These are phyloP conservation scores for Fusarium camptoceras DNA, from an alignment of 2,329 filamentous ascomycete genomes.

Conservation along the genomic window DNA sequence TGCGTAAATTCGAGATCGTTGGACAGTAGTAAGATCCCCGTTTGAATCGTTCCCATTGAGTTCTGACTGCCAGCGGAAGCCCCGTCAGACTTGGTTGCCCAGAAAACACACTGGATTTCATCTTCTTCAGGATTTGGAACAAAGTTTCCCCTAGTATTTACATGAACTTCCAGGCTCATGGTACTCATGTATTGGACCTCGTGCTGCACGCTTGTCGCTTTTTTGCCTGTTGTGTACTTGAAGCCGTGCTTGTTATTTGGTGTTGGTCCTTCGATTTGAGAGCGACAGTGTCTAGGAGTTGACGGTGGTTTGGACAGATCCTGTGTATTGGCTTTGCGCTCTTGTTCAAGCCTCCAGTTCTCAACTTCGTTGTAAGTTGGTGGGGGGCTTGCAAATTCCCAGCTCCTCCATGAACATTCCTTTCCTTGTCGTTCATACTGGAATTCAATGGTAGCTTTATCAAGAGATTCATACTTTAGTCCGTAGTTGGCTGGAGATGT, in stretches of 20 bases:
- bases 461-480: constrained; percentile 60
- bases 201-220: constrained; percentile 81
- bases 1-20: constrained; percentile 68
- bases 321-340: constrained; percentile 12
- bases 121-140: constrained; percentile 92
- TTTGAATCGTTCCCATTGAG: constrained; percentile 62
- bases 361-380: constrained; percentile 78
- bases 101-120: constrained; percentile 88
- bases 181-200: constrained; percentile 95
- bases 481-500: constrained; percentile 66
- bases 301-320: constrained; percentile 36
- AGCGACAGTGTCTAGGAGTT: constrained; percentile 62
- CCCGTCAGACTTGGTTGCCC: constrained; percentile 85
- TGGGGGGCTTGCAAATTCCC: constrained; percentile 80
- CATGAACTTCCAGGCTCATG: constrained; percentile 93
- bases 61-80: constrained; percentile 61
- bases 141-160: constrained; percentile 84
- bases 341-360: constrained; percentile 69
- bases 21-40: constrained; percentile 80
- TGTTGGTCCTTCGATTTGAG: constrained; percentile 90
- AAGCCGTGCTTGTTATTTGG: constrained; percentile 85
- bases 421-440: constrained; percentile 60
- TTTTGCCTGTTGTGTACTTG: constrained; percentile 83
- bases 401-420: constrained; percentile 69
- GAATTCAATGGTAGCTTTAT: constrained; percentile 64